phyloP scores from a whole-genome alignment of 83 land plant species.

The Picea engelmannii region DNA sequence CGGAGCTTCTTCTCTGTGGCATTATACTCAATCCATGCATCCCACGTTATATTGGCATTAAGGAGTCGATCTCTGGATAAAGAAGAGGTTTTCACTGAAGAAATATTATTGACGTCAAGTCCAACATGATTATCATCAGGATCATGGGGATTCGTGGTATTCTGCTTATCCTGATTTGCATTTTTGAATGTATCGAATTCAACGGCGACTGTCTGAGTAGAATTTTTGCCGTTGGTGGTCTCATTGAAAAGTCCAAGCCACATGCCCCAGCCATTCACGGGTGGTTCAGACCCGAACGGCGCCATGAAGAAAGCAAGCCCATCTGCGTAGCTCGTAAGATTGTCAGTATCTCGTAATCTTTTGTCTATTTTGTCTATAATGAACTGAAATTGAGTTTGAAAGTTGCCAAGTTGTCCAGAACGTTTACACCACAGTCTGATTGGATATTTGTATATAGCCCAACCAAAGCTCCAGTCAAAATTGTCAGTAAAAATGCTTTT shows the following conservation, averaged over 20 bases:
- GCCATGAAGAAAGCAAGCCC: conserved; percentile 55
- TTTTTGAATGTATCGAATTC: conserved; percentile 50
- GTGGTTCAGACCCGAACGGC: conserved; percentile 13
- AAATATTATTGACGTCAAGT: not conserved
- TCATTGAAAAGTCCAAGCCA: conserved; percentile 48
- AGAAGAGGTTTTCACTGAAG: not conserved
- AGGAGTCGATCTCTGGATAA: not conserved
- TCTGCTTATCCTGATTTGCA: not conserved
- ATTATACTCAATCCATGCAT: conserved; percentile 25
- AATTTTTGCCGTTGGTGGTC: conserved; percentile 22
- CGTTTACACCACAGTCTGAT: not conserved
- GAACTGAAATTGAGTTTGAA: conserved; percentile 38
- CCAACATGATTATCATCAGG: conserved; percentile 52
- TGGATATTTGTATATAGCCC: not conserved
- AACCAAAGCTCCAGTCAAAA: not conserved
- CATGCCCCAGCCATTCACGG: conserved; percentile 31
- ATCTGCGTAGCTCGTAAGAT: conserved; percentile 25
- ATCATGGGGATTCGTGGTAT: conserved; percentile 16
- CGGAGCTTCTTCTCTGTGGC: conserved; percentile 2
- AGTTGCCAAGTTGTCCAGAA: conserved; percentile 19
- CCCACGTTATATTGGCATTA: conserved; percentile 8
- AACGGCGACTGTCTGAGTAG: conserved; percentile 38
- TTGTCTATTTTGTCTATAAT: conserved; percentile 26
- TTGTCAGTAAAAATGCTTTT: too few relatives aligned
- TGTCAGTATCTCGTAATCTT: not conserved